phyloP scores from a whole-genome alignment of 1,284 basidiomycete species.

The Ganoderma sp. region DNA sequence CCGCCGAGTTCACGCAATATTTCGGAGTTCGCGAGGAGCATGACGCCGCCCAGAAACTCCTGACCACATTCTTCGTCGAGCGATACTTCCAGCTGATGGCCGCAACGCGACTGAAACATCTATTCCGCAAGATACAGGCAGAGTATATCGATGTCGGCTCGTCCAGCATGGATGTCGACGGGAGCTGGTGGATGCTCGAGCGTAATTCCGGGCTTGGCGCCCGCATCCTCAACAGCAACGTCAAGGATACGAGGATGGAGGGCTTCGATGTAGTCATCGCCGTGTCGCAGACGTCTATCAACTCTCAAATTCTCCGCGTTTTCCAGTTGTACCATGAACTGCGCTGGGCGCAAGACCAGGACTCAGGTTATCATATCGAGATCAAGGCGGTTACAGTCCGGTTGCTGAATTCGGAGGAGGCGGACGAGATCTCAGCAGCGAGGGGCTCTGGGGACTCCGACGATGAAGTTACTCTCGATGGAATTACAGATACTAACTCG shows the following conservation, averaged over 20 bases:
- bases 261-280: conserved; percentile 43
- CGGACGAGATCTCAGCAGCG: background rate
- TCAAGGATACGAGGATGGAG: conserved; percentile 34
- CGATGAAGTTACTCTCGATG: background rate
- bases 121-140: conserved; percentile 29
- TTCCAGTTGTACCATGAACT: conserved; percentile 7
- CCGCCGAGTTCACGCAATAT: conserved; percentile 36
- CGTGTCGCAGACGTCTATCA: conserved; percentile 42
- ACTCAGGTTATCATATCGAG: conserved; percentile 26
- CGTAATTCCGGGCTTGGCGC: conserved; percentile 12
- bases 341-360: background rate
- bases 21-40: conserved; percentile 29
- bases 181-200: conserved; percentile 26
- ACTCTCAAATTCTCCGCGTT: conserved; percentile 34
- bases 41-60: conserved; percentile 22
- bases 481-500: background rate
- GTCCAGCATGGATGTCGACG: conserved; percentile 12
- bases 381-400: conserved; percentile 34
- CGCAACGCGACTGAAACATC: conserved; percentile 34
- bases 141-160: conserved; percentile 4
- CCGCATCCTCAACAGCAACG: conserved; percentile 30
- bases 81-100: conserved; percentile 41
- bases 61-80: conserved; percentile 38
- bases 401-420: background rate
- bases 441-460: background rate